Conservation (phyloP, 805 yeast genomes). For the Yamadazyma tumulicola region DNA sequence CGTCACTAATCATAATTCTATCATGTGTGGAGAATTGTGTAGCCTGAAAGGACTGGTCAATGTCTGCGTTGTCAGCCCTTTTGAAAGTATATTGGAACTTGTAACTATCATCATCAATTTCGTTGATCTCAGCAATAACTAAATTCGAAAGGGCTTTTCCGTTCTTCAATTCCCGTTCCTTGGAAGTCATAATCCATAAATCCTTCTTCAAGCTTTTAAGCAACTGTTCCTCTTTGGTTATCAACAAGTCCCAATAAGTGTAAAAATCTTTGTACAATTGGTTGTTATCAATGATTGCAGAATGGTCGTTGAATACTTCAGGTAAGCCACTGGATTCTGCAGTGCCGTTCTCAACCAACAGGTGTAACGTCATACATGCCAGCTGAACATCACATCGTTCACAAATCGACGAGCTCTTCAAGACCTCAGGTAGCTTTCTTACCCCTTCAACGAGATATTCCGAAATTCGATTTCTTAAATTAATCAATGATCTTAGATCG, state of each 20-base stretch:
- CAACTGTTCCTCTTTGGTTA: slow-evolving; percentile 71
- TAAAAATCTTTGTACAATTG: slow-evolving; percentile 51
- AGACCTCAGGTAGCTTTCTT: slow-evolving; percentile 51
- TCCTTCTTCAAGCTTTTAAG: slow-evolving; percentile 51
- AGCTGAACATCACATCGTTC: slow-evolving; percentile 55
- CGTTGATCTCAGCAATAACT: slow-evolving; percentile 26
- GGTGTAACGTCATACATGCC: slow-evolving; percentile 64
- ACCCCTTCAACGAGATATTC: slow-evolving; percentile 50
- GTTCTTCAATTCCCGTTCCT: slow-evolving; percentile 54
- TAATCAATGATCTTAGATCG: slow-evolving; percentile 66
- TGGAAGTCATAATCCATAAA: slow-evolving; percentile 62
- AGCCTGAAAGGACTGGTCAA: slow-evolving; percentile 18
- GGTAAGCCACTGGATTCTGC: slow-evolving; percentile 51
- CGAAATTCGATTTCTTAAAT: slow-evolving; percentile 69
- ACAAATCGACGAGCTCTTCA: slow-evolving; percentile 52
- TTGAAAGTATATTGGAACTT: slow-evolving; percentile 48
- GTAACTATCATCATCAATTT: slow-evolving; percentile 18
- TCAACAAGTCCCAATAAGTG: slow-evolving; percentile 66
- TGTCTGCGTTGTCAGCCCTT: slow-evolving; percentile 22
- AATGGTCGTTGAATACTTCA: slow-evolving; percentile 46
- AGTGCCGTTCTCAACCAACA: slow-evolving; percentile 56
- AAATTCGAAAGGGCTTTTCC: slow-evolving; percentile 60
- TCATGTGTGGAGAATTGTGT: slow-evolving; percentile 59
- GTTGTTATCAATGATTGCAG: slow-evolving; percentile 44
- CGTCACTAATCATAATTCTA: slow-evolving; percentile 73